Base-by-base conservation (phyloP, 495 filamentous ascomycete genomes). In the Aspergillus leporis region DNA sequence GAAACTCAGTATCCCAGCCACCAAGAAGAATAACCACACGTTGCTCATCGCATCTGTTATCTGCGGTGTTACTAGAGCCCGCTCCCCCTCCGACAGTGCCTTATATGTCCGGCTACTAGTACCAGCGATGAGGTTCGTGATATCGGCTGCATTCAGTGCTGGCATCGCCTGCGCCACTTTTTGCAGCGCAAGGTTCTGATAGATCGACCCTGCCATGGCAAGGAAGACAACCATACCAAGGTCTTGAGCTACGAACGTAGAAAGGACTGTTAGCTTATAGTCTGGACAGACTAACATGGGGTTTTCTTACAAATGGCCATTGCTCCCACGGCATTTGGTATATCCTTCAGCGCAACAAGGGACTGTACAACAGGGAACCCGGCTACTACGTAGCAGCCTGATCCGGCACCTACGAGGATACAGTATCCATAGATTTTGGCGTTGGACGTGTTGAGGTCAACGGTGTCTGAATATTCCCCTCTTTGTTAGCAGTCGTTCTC, bases 41-140 rank as follows among this genome's bases (percentile, higher is more conserved):
- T 41, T 41, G 38, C 38, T 41, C 38, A 41, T 41, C 38, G 38
- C 38, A 41, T 41, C 38, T 41, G 38, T 16, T 41, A 41, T 32
- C 30, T 32, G 30, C 30, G 30, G 30, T 32, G 30, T 32, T 32
- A 32, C 30, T 32, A 32, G 30, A 32, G 30, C 30, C 30, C 30
- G 30, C 30, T 32, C 30, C 30, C 30, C 5, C 30, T 32, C 30
- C 30, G 30, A 32, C 30, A 32, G 30, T 32, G 30, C 30, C 30
- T 32, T 32, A 32, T 32, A 32, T 9, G 30, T 32, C 30, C 30
- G 30, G 30, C 30, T 32, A 32, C 30, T 32, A 9, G 30, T 32
- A 32, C 30, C 30, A 32, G 30, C 30, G 30, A 32, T 32, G 30
- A 32, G 30, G 30, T 32, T 32, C 30, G 30, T 32, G 30, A 32